phyloP scores from a whole-genome alignment of 805 yeast genomes.

The Metschnikowia cerradonensis region DNA sequence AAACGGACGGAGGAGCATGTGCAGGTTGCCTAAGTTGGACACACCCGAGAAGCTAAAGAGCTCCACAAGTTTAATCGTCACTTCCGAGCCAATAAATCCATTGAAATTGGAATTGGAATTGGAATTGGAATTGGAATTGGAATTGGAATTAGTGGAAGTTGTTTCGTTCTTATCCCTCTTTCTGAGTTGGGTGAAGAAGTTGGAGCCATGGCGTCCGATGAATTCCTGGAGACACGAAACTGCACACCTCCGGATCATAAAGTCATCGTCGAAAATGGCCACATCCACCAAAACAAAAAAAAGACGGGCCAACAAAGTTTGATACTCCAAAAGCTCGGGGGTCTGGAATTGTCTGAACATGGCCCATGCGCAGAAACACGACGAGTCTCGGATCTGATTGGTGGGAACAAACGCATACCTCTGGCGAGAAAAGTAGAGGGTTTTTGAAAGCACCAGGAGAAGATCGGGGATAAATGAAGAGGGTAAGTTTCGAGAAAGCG shows the following conservation, averaged over 20 bases:
- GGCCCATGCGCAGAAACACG: constrained; percentile 85
- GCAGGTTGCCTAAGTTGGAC: constrained; percentile 19
- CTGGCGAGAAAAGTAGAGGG: constrained; percentile 56
- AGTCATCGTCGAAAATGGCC: constrained; percentile 67
- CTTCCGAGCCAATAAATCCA: neutral
- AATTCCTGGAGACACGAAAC: constrained; percentile 85
- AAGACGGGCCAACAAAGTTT: constrained; percentile 12
- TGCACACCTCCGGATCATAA: constrained; percentile 74
- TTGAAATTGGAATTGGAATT: too few relatives aligned
- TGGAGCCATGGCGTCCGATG: constrained; percentile 64
- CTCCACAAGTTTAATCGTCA: constrained; percentile 48
- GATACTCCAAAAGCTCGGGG: constrained; percentile 10
- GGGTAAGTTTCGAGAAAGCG: constrained; percentile 28
- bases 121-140: too few relatives aligned
- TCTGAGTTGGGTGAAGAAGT: neutral
- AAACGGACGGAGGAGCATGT: constrained; percentile 16
- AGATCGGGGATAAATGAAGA: constrained; percentile 19
- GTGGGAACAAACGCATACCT: constrained; percentile 53
- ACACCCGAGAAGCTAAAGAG: constrained; percentile 44
- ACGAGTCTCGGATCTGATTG: constrained; percentile 73
- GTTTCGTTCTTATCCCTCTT: too few relatives aligned
- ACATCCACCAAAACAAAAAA: constrained; percentile 44
- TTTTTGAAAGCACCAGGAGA: constrained; percentile 38
- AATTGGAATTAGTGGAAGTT: too few relatives aligned
- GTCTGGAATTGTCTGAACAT: constrained; percentile 41